Base-by-base conservation (phyloP, 2,329 filamentous ascomycete genomes). In the Arthrinium puccinioides region DNA sequence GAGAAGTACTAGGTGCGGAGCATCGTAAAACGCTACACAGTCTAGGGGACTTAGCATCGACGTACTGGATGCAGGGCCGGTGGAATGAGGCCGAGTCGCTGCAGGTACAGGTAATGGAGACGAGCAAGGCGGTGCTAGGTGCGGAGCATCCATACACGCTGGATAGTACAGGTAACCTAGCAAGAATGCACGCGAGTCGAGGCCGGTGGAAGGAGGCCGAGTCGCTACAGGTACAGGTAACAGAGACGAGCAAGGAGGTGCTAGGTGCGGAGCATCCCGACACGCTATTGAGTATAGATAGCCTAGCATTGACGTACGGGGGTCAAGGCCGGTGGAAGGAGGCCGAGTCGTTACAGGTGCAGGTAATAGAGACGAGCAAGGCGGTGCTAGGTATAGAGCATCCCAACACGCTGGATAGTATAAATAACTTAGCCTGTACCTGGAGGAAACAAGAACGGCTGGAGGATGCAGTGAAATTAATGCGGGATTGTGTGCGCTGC, bases 321-420 rank as follows among this genome's bases (percentile, higher is more conserved):
- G 25, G 3, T n/a, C 32, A 37, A 13, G 44, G 25, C 4, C 38
- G 26, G 6, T 48, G 6, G 0, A 10, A 43, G 4, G 44, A 53
- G 16, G 44, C 25, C 3, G 40, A 35, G 18, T 29, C 35, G 18
- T 10, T 46, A 21, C 7, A 40, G 11, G 32, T 30, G 18, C 28
- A 40, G 13, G 43, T 43, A 8, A 4, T 53, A 18, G 44, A 49
- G 37, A 37, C 6, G 1, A 15, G 16, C 2, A 43, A 40, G 25
- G 43, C 8, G 9, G 14, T 51, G 23, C 37, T 48, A 5, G 47
- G 45, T 13, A 21, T 27, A 16, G 45, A 44, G 10, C 41, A 48
- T 27, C 44, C 47, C 11, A 13, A 38, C 19, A 43, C 41, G 21
- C 18, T 43, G 16, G 19, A n/a, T 13, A 38, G 33, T 13, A 41